Evolutionary conservation across 805 yeast species (phyloP), one percentile per base, ranked within the genome.

Genomic region (Scheffersomyces lignosus): DNA sequence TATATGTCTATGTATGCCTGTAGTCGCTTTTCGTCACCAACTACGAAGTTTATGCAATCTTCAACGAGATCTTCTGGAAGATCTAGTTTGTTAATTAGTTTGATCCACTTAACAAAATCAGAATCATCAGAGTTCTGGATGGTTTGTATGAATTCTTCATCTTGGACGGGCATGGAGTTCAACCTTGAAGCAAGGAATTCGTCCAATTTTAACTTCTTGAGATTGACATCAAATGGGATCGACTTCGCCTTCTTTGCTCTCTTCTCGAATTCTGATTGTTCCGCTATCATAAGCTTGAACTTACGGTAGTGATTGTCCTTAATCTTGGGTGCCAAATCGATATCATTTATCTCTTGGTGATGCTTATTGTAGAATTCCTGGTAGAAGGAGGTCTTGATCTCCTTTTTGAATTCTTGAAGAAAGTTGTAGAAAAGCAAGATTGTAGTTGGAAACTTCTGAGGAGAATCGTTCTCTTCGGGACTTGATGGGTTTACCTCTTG

Each of bases 11-110:
- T 13, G 40, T 66, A 66, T 32, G 56, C 46, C 23, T 49, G 52
- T 9, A 60, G 44, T 24, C 74, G 45, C 42, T 69, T 69, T 15
- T 60, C 65, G 36, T 66, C 71, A 3, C 73, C 74, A 7, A 69
- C 58, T 7, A 69, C 45, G 42, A 64, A 69, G 37, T 69, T 69
- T 15, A 50, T 47, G 15, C 56, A 51, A 32, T 57, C 47, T 24
- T 60, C 54, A 1, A 45, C 64, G 4, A 65, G 36, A 4, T 22
- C 26, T 3, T 28, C 32, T 3, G 62, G 56, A 2, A 66, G 29
- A 2, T 47, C 15, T 18, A 38, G 31, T 9, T 33, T 34, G 26
- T 61, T 60, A 30, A 63, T 47, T 9, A 66, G 36, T 4, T 40
- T 28, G 30, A 56, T 40, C 72, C 72, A 66, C 26, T 54, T 57